Evolutionary conservation across 1,139 yeast species (phyloP).

Genomic region (Pichia sorboxylosa): DNA sequence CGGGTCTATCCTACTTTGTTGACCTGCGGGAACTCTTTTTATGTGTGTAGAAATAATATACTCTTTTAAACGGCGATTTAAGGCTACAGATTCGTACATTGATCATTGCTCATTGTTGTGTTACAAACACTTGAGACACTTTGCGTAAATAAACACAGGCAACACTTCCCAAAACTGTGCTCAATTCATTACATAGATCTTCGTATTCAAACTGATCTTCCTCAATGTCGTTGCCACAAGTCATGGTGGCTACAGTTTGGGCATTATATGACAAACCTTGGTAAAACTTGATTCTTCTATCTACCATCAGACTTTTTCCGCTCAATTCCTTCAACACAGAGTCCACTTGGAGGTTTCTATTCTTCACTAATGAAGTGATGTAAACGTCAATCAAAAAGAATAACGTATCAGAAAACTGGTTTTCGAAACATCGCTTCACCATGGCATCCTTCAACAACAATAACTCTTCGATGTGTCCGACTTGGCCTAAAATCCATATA

Average conservation of each 20-base stretch:
- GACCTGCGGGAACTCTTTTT: too few relatives aligned
- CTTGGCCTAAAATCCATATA: slow-evolving; percentile 4
- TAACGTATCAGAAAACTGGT: too few relatives aligned
- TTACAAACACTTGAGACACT: too few relatives aligned
- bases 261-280: neutral
- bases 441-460: neutral
- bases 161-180: neutral
- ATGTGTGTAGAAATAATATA: too few relatives aligned
- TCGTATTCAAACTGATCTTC: neutral
- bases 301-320: neutral
- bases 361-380: neutral
- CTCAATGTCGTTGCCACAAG: neutral
- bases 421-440: too few relatives aligned
- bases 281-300: neutral
- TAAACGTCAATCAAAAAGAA: neutral
- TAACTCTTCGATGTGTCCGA: slow-evolving; percentile 2
- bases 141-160: neutral
- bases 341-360: neutral
- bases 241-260: neutral
- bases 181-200: neutral
- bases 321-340: neutral
- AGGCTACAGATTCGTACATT: too few relatives aligned
- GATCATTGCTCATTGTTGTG: too few relatives aligned
- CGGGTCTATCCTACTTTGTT: too few relatives aligned
- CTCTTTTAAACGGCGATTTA: too few relatives aligned